Percentiles rank a stretch among this genome's conserved stretches.
Evolutionary conservation across 306 rosid species (phyloP).

Genomic region (Cucurbita argyrosperma): DNA sequence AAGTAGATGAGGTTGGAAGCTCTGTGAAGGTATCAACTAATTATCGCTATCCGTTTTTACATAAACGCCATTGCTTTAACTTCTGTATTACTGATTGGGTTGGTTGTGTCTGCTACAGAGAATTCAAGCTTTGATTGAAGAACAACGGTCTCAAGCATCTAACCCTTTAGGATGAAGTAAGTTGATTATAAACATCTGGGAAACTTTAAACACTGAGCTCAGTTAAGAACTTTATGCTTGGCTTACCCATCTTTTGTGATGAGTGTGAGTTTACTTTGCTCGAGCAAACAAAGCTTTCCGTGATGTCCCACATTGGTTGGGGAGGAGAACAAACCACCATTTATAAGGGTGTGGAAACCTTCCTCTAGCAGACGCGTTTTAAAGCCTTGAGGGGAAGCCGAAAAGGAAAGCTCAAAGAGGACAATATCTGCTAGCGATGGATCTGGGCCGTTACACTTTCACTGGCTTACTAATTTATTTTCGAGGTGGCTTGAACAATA

Average conservation of each 20-base stretch:
- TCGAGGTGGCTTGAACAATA: neutral
- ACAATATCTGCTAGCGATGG: too few species aligned
- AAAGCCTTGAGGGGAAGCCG: too few species aligned
- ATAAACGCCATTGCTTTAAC: neutral
- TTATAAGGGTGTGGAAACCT: too few species aligned
- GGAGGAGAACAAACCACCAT: too few species aligned
- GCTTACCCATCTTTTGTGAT: neutral
- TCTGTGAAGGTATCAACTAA: constrained; percentile 55
- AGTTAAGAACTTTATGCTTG: neutral
- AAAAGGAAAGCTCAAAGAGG: too few species aligned
- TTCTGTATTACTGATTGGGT: constrained; percentile 15
- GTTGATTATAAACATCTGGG: neutral
- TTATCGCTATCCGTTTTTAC: neutral
- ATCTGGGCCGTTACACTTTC: too few species aligned
- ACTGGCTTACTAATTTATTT: neutral
- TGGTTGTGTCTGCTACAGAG: constrained; percentile 41
- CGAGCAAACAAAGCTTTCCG: neutral
- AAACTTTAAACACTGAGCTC: too few species aligned
- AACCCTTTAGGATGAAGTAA: constrained; percentile 37
- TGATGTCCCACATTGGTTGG: too few species aligned
- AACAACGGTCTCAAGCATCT: constrained; percentile 36
- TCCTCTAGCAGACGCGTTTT: too few species aligned
- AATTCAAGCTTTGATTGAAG: constrained; percentile 53
- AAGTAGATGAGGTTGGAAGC: constrained; percentile 85
- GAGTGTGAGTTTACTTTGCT: neutral